phyloP scores from a whole-genome alignment of 1,284 basidiomycete species.

The Rhizoctonia solani region DNA sequence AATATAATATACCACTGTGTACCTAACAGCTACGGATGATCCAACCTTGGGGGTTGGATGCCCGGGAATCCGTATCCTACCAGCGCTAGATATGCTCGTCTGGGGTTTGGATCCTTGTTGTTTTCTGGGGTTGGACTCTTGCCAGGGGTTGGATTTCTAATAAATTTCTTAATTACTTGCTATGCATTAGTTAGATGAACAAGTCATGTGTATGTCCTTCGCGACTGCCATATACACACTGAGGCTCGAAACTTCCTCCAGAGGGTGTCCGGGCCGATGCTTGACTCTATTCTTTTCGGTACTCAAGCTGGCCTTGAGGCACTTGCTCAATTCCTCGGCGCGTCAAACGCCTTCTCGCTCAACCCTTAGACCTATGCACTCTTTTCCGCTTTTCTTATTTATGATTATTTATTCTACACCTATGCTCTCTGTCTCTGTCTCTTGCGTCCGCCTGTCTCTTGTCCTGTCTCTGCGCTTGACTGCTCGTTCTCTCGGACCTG shows the following conservation, averaged over 20 bases:
- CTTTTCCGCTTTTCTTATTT: not conserved
- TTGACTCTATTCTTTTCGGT: not conserved
- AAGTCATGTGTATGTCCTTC: no score
- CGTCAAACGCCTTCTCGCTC: not conserved
- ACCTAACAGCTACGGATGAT: no score
- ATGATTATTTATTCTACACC: not conserved
- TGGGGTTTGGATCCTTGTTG: no score
- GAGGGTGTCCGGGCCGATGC: not conserved
- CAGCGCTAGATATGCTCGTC: no score
- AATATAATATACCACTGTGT: no score
- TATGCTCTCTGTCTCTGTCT: not conserved
- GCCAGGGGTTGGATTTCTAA: no score
- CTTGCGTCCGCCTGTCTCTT: not conserved
- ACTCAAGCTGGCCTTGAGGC: not conserved
- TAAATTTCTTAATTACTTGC: no score
- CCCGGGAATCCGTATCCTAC: no score
- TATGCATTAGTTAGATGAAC: no score
- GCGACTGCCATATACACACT: not conserved
- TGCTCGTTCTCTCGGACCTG: not conserved
- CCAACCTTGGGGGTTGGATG: no score
- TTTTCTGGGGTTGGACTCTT: no score
- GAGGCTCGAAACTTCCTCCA: not conserved
- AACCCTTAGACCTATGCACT: not conserved
- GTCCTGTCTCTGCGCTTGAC: not conserved
- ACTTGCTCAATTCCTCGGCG: not conserved